Evolutionary conservation across 2,329 filamentous ascomycete genomes (phyloP), one percentile per base, ranked within the genome.

Genomic region (Alternaria gaisen): DNA sequence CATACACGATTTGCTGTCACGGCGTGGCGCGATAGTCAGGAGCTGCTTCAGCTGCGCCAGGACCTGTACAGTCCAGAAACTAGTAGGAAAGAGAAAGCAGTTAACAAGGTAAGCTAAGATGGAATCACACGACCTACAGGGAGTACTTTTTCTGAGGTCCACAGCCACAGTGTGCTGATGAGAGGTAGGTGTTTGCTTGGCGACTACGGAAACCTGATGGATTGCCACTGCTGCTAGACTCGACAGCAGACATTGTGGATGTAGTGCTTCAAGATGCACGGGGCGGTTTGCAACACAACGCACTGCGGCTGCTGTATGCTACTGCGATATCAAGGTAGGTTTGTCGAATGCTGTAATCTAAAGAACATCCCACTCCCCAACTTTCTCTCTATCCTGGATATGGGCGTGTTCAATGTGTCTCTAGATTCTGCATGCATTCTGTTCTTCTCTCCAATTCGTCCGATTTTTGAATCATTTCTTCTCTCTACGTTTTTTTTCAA

Each of bases 171-270:
- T 53, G 47, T 63, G 64, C 66, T 70, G 63, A 74, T 67, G 54
- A 55, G 28, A 60, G 58, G 47, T 67, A 78, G 76, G 64, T 78
- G 18, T 61, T 74, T 47, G 75, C 75, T 43, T 79, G 76, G 76
- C 65, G 73, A 46, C 48, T 65, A 22, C 67, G 75, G 20, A 73
- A 74, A 52, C 57, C 64, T n/a, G 73, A 75, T 40, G 64, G 64
- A 16, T 56, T 93, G 63, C 91, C 92, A 56, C 90, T 94, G 80
- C 84, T 93, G 78, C 86, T 94, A 55, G 91, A 94, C 79, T 91
- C 90, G 36, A 94, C 91, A 42, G 90, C 90, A 3, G 85, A 93
- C 64, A 82, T 95, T 60, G 87, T 87, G 67, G 88, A 90, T 62
- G 91, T 90, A 28, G 80, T 89, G 20, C 80, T 93, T 53, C 86